Evolutionary conservation across 495 filamentous ascomycete species (phyloP).

Genomic region (Sphaerosporella brunnea): DNA sequence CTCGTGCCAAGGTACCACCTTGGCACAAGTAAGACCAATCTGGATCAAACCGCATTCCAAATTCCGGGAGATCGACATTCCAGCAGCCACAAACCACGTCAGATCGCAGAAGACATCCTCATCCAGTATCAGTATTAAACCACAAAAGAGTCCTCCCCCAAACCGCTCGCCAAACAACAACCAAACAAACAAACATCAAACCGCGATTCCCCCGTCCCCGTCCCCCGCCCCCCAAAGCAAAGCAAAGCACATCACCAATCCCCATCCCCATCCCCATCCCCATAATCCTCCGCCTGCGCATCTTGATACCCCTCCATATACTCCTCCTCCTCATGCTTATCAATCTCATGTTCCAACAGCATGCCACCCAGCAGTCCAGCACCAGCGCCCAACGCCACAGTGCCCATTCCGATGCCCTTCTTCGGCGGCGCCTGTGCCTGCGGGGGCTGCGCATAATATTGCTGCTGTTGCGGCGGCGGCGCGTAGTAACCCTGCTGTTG

Average conservation of each 20-base stretch:
- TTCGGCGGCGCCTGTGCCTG: background rate
- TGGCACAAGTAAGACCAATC: no score
- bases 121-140: no score
- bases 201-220: no score
- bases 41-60: no score
- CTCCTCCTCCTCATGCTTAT: slow-evolving; percentile 7
- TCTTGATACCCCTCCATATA: slow-evolving; percentile 23
- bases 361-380: slow-evolving; percentile 24
- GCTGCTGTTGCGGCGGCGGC: background rate
- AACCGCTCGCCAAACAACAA: no score
- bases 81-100: no score
- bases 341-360: slow-evolving; percentile 16
- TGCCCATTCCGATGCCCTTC: slow-evolving; percentile 15
- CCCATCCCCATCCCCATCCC: slow-evolving; percentile 2
- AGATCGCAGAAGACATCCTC: no score
- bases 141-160: no score
- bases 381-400: slow-evolving; percentile 25
- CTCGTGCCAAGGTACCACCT: no score
- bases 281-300: slow-evolving; percentile 13
- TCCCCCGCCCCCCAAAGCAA: no score
- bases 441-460: background rate
- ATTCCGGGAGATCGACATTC: no score
- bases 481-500: background rate
- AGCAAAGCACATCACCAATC: background rate
- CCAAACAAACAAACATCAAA: no score